Evolutionary conservation across 2,329 filamentous ascomycete species (phyloP).

Genomic region (Atkinsonella texensis): DNA sequence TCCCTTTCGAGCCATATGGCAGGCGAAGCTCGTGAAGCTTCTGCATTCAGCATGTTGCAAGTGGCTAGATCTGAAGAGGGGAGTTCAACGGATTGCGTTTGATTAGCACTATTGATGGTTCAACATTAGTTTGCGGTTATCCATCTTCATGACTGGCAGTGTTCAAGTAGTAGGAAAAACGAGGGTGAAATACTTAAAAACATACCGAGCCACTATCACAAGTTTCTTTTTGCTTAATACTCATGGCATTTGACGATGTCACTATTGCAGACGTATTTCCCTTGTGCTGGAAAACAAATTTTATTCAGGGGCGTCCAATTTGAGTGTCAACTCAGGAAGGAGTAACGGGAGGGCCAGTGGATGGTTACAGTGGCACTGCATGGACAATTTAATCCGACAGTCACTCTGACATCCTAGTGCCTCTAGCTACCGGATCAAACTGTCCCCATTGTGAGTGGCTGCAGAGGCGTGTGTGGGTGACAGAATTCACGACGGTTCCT

Average conservation of each 20-base stretch:
- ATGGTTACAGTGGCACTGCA: no score
- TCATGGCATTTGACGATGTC: neutral
- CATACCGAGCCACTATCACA: neutral
- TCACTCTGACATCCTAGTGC: no score
- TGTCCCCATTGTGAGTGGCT: no score
- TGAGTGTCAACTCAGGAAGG: no score
- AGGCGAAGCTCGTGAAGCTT: constrained; percentile 16
- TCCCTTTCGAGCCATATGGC: constrained; percentile 55
- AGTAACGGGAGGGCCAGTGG: no score
- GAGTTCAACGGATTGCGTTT: neutral
- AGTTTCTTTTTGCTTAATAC: neutral
- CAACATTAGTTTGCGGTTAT: neutral
- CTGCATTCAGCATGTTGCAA: neutral
- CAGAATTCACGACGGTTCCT: no score
- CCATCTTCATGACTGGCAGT: neutral
- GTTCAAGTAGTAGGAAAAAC: neutral
- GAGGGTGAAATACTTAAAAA: neutral
- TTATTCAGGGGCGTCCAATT: no score
- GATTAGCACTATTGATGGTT: neutral
- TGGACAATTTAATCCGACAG: no score
- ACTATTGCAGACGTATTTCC: neutral
- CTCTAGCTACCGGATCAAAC: no score
- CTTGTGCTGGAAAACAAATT: no score
- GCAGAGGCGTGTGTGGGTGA: no score
- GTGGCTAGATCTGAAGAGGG: neutral